These are phyloP conservation scores for Chlorella sp. DNA, from an alignment of 139 green algal species.

Conservation along the genomic window DNA sequence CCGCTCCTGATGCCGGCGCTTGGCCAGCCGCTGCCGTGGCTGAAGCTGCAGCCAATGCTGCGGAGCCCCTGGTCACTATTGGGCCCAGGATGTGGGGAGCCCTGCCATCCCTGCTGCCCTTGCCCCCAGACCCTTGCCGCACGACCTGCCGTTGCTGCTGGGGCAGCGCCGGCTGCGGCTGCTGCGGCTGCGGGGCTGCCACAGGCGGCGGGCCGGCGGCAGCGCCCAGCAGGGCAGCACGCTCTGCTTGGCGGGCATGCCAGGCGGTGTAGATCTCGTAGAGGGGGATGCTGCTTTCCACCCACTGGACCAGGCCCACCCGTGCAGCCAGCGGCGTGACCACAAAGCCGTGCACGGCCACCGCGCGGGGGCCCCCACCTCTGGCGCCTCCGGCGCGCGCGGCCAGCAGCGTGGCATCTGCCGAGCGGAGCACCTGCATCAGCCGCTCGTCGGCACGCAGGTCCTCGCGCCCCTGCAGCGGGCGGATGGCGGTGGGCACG, in stretches of 20 bases:
- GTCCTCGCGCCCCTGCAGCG: constrained; percentile 75
- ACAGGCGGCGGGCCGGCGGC: constrained; percentile 40
- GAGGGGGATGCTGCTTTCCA: constrained; percentile 73
- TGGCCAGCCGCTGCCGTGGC: not conserved
- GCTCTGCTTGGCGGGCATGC: constrained; percentile 61
- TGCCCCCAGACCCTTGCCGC: not conserved
- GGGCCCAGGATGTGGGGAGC: not conserved
- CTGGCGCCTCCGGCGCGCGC: not conserved
- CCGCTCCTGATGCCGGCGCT: no score
- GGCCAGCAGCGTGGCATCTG: constrained; percentile 53
- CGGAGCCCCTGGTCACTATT: not conserved
- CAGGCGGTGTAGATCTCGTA: constrained; percentile 78
- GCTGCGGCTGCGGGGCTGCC: constrained; percentile 11
- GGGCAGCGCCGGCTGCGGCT: not conserved
- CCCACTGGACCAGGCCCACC: constrained; percentile 86
- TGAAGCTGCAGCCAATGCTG: no score
- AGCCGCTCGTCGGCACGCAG: constrained; percentile 83
- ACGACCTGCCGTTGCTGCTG: constrained; percentile 36
- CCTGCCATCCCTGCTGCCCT: not conserved
- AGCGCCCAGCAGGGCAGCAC: constrained; percentile 51
- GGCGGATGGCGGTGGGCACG: no score
- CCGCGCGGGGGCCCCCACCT: not conserved
- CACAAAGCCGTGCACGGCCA: constrained; percentile 48
- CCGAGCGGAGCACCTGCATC: constrained; percentile 71
- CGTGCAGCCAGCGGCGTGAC: constrained; percentile 77